Evolutionary conservation across 2,329 filamentous ascomycete genomes (phyloP).

Genomic region (Aspergillus pseudoviridinutans): DNA sequence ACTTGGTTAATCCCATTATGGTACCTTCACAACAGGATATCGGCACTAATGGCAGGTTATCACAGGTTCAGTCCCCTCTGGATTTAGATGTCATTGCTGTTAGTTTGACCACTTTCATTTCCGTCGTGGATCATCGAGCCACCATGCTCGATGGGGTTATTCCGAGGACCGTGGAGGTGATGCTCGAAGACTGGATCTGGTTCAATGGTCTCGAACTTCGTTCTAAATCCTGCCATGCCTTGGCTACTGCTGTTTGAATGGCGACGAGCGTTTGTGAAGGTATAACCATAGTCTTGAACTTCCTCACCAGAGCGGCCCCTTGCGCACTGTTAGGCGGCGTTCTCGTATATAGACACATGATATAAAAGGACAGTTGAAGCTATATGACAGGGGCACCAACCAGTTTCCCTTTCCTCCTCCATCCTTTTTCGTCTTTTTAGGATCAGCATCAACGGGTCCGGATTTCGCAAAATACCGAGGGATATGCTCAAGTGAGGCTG

Average conservation of each 20-base stretch:
- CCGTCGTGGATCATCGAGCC: conserved; percentile 18
- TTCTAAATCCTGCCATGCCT: conserved; percentile 77
- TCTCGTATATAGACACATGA: conserved; percentile 5
- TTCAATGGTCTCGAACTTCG: conserved; percentile 92
- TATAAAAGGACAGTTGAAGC: conserved; percentile 1
- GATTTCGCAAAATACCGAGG: conserved; percentile 92
- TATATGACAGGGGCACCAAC: conserved; percentile 50
- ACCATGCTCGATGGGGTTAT: conserved; percentile 37
- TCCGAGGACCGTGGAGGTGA: conserved; percentile 65
- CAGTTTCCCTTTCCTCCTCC: conserved; percentile 91
- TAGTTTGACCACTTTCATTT: conserved; percentile 47
- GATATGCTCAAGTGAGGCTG: conserved; percentile 65
- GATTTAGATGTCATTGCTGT: conserved; percentile 16
- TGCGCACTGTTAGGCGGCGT: neutral
- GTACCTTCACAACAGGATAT: too few relatives aligned
- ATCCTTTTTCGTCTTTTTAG: conserved; percentile 95
- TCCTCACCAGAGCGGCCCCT: conserved; percentile 86
- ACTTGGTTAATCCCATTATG: neutral
- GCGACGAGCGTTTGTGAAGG: conserved; percentile 78
- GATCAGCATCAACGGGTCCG: conserved; percentile 75
- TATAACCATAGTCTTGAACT: conserved; percentile 77
- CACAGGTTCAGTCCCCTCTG: too few relatives aligned
- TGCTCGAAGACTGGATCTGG: conserved; percentile 91
- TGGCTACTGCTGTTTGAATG: conserved; percentile 85
- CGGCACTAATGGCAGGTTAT: too few relatives aligned